Conservation (phyloP, 257 asterid genomes). For the Primulina tabacum region DNA sequence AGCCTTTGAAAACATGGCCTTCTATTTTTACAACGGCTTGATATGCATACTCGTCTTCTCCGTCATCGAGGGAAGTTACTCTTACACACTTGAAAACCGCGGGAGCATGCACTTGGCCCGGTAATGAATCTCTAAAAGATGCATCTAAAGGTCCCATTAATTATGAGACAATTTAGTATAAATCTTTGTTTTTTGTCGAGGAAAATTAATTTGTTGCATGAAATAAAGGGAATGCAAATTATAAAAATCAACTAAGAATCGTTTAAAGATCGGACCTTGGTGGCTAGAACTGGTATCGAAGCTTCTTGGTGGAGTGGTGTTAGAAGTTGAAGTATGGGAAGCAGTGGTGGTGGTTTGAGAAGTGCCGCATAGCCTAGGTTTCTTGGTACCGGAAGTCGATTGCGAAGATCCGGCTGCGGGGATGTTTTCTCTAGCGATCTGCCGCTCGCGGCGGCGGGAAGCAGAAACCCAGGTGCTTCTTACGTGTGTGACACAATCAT, state of each 20-base stretch:
- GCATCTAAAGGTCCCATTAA: constrained; percentile 30
- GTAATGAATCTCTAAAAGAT: constrained; percentile 53
- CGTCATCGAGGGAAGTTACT: constrained; percentile 66
- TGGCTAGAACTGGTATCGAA: constrained; percentile 66
- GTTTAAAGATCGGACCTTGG: constrained; percentile 39
- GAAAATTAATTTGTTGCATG: background rate
- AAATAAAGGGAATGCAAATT: background rate
- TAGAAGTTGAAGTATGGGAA: constrained; percentile 74
- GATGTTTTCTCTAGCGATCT: constrained; percentile 28
- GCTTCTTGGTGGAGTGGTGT: constrained; percentile 64
- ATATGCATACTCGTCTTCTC: constrained; percentile 73
- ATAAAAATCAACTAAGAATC: background rate
- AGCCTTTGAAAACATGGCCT: constrained; percentile 79
- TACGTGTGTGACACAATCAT: constrained; percentile 54
- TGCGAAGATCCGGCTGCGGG: constrained; percentile 55
- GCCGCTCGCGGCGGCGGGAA: constrained; percentile 73
- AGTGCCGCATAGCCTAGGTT: constrained; percentile 55
- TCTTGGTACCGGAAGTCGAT: constrained; percentile 57
- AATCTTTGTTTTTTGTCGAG: too few species aligned
- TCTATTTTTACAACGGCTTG: constrained; percentile 72
- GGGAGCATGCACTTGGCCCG: constrained; percentile 70
- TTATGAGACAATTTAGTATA: background rate
- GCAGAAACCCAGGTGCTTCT: constrained; percentile 80
- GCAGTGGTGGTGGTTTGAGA: constrained; percentile 57
- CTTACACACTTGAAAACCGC: constrained; percentile 73